Evolutionary conservation across 2,329 filamentous ascomycete genomes (phyloP), one percentile per base, ranked within the genome.

Genomic region (Ceratocystis ficicola): DNA sequence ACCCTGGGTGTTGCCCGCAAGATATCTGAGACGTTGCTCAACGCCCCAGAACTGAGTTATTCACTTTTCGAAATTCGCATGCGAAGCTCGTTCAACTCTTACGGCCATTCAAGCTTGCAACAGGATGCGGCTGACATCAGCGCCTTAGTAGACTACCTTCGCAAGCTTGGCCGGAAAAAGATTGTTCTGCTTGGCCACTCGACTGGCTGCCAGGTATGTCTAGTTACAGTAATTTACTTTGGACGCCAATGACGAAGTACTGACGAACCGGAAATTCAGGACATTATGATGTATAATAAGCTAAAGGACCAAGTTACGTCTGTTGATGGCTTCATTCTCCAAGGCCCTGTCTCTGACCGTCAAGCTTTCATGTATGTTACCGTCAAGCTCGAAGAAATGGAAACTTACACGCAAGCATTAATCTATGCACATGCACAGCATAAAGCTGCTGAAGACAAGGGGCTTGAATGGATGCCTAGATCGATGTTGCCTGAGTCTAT

Each of bases 291-390:
- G 69, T 85, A 84, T 66, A 76, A 76, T 22, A 73, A 78, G 64
- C 76, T 77, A 28, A 72, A 73, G 62, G 70, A 78, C 44, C 71
- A 71, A 5, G 74, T 75, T 50, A 76, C 82, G 12, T 81, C 83
- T 0, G 76, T 95, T 1, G 84, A 94, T 68, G 91, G 87, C 44
- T 86, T 85, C 62, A 87, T 96, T 57, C 76, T 96, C 65, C 91
- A 95, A 73, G 90, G 87, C 0, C 86, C 89, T 0, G 86, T 92
- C 2, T 89, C 85, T 1, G 90, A 96, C 73, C 81, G 90, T 36
- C 87, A 95, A 73, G 82, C 80, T 0, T 71, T 88, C 10, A 75
- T 22, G 75, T 2, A 72, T 76, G 3, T 72, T 80, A 5, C 75
- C 83, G 62, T 61, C 3, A 17, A 66, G 17, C 30, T 62, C 5